phyloP scores from a whole-genome alignment of 2,329 filamentous ascomycete genomes.

The Trichoderma hamatum region DNA sequence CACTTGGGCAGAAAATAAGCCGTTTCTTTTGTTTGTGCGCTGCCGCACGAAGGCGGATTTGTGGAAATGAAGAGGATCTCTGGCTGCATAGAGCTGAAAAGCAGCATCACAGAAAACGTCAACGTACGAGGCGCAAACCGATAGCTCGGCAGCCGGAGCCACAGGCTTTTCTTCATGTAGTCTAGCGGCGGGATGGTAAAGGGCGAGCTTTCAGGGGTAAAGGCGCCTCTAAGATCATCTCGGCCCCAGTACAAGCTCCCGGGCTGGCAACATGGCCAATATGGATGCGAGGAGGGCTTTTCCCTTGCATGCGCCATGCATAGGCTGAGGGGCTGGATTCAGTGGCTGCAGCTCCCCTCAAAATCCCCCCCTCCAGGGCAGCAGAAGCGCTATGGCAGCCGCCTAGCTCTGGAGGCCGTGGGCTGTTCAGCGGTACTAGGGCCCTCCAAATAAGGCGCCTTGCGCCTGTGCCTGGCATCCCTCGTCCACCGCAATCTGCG shows the following conservation, averaged over 20 bases:
- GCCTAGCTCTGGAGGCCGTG: not conserved
- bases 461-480: conserved; percentile 22
- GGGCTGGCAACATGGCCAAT: not conserved
- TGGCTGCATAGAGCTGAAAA: not conserved
- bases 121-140: not conserved
- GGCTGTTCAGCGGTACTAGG: not conserved
- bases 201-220: conserved; percentile 26
- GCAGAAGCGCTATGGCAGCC: not conserved
- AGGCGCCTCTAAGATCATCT: conserved; percentile 9
- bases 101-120: not conserved
- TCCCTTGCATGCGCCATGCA: conserved; percentile 20
- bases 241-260: not conserved
- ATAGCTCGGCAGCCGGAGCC: conserved; percentile 24
- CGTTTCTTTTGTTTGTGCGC: not conserved
- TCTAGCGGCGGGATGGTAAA: conserved; percentile 25
- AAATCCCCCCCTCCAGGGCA: not conserved
- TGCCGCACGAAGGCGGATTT: not conserved
- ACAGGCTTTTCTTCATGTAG: conserved; percentile 4
- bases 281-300: not conserved
- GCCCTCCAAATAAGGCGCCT: not conserved
- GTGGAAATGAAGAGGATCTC: conserved; percentile 1
- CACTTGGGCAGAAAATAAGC: not conserved
- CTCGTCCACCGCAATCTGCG: conserved; percentile 23
- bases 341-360: conserved; percentile 15
- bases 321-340: conserved; percentile 14